Evolutionary conservation across 139 green algal genomes (phyloP).

Genomic region (Chlorella sp.): DNA sequence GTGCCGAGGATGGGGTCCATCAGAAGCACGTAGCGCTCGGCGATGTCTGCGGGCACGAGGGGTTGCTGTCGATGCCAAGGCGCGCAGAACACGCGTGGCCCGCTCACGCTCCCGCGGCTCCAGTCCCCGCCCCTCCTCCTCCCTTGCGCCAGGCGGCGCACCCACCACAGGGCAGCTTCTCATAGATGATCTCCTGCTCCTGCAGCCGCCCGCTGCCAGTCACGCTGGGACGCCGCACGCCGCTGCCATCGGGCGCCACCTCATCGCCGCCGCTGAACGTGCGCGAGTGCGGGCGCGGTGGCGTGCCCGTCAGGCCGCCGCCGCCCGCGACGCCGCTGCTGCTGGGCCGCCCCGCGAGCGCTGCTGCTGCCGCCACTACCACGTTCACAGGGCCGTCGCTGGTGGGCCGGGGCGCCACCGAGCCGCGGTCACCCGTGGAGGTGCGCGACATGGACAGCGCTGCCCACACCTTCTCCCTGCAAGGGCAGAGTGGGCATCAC

Average conservation of each 20-base stretch:
- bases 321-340: neutral
- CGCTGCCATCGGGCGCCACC: too few species aligned
- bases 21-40: conserved; percentile 89
- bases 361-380: conserved; percentile 4
- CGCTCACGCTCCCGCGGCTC: neutral
- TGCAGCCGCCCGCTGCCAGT: neutral
- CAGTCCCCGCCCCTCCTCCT: too few species aligned
- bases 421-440: neutral
- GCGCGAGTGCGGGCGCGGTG: too few species aligned
- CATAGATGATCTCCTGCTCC: conserved; percentile 86
- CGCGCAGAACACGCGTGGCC: neutral
- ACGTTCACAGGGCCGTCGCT: neutral
- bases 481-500: neutral
- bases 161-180: conserved; percentile 77
- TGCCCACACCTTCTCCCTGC: conserved; percentile 28
- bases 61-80: neutral
- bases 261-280: neutral
- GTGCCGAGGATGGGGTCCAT: conserved; percentile 97
- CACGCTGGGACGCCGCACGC: neutral
- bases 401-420: neutral
- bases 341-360: neutral
- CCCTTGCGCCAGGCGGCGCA: too few species aligned
- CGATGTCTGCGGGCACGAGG: conserved; percentile 91
- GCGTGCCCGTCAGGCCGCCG: neutral
- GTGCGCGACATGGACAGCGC: neutral